A percentile compares a stretch with the other conserved stretches of the same genome.
phyloP scores from a whole-genome alignment of 495 filamentous ascomycete species.

The Xylaria grammica region DNA sequence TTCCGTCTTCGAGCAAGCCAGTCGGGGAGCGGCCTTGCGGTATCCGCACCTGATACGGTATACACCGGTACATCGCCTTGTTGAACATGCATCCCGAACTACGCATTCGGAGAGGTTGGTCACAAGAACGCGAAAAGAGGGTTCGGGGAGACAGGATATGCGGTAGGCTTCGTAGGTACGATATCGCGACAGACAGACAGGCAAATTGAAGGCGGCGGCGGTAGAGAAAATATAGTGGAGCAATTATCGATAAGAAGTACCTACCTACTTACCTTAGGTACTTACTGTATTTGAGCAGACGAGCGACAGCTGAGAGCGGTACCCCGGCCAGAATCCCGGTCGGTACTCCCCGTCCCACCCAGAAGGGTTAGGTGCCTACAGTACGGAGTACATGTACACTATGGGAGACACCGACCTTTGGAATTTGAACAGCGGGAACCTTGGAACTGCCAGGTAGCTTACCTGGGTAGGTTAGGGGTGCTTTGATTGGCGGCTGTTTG shows the following conservation, averaged over 20 bases:
- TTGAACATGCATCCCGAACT: slow-evolving; percentile 22
- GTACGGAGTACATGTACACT: no score
- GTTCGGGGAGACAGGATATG: not conserved
- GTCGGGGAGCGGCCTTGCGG: slow-evolving; percentile 89
- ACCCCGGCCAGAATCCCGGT: slow-evolving; percentile 5
- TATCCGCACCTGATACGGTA: slow-evolving; percentile 91
- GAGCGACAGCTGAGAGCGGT: not conserved
- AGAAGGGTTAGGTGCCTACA: no score
- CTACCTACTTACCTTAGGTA: slow-evolving; percentile 3
- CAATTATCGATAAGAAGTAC: slow-evolving; percentile 22
- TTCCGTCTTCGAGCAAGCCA: slow-evolving; percentile 92
- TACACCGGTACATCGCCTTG: slow-evolving; percentile 92
- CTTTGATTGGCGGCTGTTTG: slow-evolving; percentile 5
- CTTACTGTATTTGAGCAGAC: no score
- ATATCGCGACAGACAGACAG: no score
- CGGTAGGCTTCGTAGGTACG: not conserved
- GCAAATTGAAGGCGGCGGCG: slow-evolving; percentile 3
- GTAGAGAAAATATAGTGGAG: slow-evolving; percentile 23
- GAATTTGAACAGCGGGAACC: not conserved
- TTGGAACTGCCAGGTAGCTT: no score
- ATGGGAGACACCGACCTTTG: not conserved
- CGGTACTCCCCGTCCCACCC: not conserved
- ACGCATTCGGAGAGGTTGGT: not conserved
- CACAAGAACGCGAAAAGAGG: not conserved
- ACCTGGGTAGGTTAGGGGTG: not conserved